phyloP scores from a whole-genome alignment of 2,329 filamentous ascomycete genomes.

The Venturiaceae sp. region DNA sequence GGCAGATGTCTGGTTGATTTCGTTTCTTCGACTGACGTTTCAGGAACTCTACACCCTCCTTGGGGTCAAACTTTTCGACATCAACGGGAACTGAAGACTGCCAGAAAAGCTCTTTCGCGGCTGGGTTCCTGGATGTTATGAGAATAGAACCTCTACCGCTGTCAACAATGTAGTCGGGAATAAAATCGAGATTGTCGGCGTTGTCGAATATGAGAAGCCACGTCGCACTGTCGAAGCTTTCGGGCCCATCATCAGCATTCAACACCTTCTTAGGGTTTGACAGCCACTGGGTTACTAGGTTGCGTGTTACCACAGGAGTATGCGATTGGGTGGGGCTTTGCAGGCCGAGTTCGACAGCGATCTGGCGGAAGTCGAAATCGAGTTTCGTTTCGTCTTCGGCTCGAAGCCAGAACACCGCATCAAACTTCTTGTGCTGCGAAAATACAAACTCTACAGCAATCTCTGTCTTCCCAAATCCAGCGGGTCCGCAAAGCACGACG shows the following conservation, averaged over 20 bases:
- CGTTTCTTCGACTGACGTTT: neutral
- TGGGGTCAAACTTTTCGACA: neutral
- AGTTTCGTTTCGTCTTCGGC: neutral
- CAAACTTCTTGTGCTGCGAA: neutral
- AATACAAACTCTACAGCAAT: neutral
- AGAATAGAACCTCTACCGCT: neutral
- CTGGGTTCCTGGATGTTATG: neutral
- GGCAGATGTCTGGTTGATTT: neutral
- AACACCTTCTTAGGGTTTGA: neutral
- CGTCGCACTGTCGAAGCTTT: neutral
- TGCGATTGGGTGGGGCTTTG: neutral
- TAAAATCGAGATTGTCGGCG: neutral
- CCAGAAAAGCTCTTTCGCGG: neutral
- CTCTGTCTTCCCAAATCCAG: neutral
- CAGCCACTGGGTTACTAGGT: neutral
- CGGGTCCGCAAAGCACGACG: neutral
- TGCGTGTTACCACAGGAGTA: neutral
- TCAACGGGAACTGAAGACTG: neutral
- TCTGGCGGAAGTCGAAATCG: neutral
- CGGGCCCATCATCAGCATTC: neutral
- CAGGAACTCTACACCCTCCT: neutral
- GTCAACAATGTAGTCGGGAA: neutral
- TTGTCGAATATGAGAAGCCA: neutral
- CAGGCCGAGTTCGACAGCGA: neutral
- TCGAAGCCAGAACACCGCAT: neutral